Percentiles rank a stretch among this genome's conserved stretches.
Conservation (phyloP, 164 flowering plant genomes). For the Kingdonia uniflora region DNA sequence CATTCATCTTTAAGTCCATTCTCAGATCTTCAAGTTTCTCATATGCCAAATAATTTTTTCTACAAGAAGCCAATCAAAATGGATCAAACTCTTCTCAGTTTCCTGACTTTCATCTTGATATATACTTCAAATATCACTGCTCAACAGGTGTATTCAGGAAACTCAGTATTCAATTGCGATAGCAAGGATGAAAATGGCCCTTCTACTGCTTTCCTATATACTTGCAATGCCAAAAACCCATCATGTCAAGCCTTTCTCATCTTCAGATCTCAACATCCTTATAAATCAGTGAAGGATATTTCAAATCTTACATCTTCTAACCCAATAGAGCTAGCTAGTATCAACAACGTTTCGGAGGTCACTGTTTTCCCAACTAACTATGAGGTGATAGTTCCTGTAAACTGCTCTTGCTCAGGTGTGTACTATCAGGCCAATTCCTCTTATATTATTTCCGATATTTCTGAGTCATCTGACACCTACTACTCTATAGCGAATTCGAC, state of each 20-base stretch:
- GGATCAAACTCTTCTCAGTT: constrained; percentile 14
- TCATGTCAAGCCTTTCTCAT: constrained; percentile 36
- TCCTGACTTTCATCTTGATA: constrained; percentile 4
- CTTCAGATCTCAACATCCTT: constrained; percentile 33
- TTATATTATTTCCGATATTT: constrained; percentile 6
- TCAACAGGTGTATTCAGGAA: constrained; percentile 36
- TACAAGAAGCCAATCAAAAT: constrained; percentile 9
- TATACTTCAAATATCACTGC: constrained; percentile 10
- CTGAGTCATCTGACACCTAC: constrained; percentile 24
- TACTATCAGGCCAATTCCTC: constrained; percentile 39
- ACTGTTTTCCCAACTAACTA: constrained; percentile 17
- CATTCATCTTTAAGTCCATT: neutral
- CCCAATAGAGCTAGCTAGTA: constrained; percentile 20
- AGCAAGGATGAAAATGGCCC: constrained; percentile 8
- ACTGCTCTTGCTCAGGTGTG: constrained; percentile 38
- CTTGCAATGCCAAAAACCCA: constrained; percentile 23
- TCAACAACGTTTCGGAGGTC: constrained; percentile 23
- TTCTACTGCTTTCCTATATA: constrained; percentile 26
- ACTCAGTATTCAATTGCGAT: constrained; percentile 17
- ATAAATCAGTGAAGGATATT: constrained; percentile 28
- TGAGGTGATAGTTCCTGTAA: constrained; percentile 40
- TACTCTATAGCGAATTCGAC: constrained; percentile 26
- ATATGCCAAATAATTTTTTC: neutral
- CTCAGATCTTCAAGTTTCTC: neutral
- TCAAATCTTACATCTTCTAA: constrained; percentile 29